These are phyloP conservation scores for Quercus wislizeni DNA, from an alignment of 306 rosid genomes.

Conservation along the genomic window DNA sequence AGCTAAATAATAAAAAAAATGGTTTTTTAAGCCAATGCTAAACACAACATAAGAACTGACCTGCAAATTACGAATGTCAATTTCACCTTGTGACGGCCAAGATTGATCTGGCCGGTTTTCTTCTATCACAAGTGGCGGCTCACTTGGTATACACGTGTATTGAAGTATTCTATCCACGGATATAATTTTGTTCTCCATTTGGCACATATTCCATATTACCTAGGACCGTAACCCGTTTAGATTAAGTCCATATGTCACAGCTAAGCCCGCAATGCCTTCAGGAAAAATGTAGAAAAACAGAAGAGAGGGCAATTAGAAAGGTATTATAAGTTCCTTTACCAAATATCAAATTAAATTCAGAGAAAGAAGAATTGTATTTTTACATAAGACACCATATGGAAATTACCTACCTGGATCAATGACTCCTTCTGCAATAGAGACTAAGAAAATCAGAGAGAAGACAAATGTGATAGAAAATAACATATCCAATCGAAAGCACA, in stretches of 20 bases:
- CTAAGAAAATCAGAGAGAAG: slow-evolving; percentile 59
- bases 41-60: slow-evolving; percentile 23
- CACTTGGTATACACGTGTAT: slow-evolving; percentile 62
- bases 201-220: slow-evolving; percentile 51
- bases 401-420: slow-evolving; percentile 67
- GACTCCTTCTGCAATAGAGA: slow-evolving; percentile 67
- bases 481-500: slow-evolving; percentile 72
- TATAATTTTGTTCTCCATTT: slow-evolving; percentile 72
- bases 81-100: slow-evolving; percentile 75
- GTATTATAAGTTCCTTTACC: neutral
- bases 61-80: slow-evolving; percentile 69
- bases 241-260: slow-evolving; percentile 79
- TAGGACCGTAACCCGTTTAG: slow-evolving; percentile 46
- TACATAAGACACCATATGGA: neutral
- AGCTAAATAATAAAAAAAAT: too few relatives aligned
- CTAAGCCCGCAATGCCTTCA: slow-evolving; percentile 80
- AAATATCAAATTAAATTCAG: neutral
- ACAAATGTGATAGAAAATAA: slow-evolving; percentile 66
- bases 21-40: too few relatives aligned
- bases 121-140: slow-evolving; percentile 67
- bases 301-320: neutral
- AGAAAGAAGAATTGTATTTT: neutral
- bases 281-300: neutral
- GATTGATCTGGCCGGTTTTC: slow-evolving; percentile 51
- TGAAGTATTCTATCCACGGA: slow-evolving; percentile 85